A percentile compares a stretch with the other conserved stretches of the same genome.
Evolutionary conservation across 2,329 filamentous ascomycete species (phyloP).

Genomic region (Nemania sp.): DNA sequence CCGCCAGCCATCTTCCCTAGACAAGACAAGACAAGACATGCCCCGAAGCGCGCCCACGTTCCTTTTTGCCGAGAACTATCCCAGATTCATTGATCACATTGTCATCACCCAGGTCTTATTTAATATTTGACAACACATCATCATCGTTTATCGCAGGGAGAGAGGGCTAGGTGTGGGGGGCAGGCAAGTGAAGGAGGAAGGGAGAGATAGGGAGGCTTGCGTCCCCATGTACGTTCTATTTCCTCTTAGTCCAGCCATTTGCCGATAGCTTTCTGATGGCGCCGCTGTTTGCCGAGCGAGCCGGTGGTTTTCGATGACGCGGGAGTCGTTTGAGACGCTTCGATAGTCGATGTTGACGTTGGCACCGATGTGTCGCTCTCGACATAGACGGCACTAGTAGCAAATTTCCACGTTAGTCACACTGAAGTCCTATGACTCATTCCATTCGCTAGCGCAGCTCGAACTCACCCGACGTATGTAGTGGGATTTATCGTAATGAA

Average conservation of each 20-base stretch:
- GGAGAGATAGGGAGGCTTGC: too few relatives aligned
- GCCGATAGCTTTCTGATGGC: neutral
- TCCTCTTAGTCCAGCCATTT: conserved; percentile 6
- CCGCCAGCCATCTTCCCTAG: too few relatives aligned
- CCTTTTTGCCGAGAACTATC: too few relatives aligned
- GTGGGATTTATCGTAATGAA: conserved; percentile 38
- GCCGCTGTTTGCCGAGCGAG: neutral
- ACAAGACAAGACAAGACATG: too few relatives aligned
- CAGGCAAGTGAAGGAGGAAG: neutral
- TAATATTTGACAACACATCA: too few relatives aligned
- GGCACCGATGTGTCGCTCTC: neutral
- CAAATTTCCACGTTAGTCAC: conserved; percentile 3
- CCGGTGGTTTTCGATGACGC: neutral
- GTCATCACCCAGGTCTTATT: too few relatives aligned
- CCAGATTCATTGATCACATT: too few relatives aligned
- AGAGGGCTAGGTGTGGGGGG: too few relatives aligned
- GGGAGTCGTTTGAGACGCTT: neutral
- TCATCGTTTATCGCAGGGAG: too few relatives aligned
- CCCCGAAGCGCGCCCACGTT: too few relatives aligned
- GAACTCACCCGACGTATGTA: conserved; percentile 33
- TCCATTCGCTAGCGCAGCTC: neutral
- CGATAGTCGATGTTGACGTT: neutral
- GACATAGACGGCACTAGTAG: conserved; percentile 14
- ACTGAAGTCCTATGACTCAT: neutral
- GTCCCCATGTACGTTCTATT: neutral